These are phyloP conservation scores for Sclerotinia sclerotiorum DNA, from an alignment of 2,329 filamentous ascomycete species.

Conservation along the genomic window DNA sequence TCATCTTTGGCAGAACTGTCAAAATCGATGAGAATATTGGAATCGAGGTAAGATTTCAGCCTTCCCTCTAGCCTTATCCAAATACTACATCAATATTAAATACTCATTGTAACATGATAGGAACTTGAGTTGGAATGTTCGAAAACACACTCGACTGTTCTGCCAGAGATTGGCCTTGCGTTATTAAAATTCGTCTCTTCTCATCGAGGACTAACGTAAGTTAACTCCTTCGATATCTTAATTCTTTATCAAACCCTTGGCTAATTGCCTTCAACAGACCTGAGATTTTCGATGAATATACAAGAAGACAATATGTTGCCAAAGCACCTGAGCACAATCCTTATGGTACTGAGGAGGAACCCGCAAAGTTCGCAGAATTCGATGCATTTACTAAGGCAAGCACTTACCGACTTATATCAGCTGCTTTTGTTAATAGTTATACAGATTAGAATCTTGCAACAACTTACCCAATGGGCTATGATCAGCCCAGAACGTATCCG, in stretches of 20 bases:
- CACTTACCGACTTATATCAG: slow-evolving; percentile 44
- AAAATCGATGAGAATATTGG: slow-evolving; percentile 88
- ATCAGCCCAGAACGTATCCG: slow-evolving; percentile 83
- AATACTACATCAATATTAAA: neutral
- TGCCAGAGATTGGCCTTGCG: slow-evolving; percentile 80
- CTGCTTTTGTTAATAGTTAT: slow-evolving; percentile 37
- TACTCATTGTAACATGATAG: slow-evolving; percentile 49
- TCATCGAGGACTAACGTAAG: slow-evolving; percentile 87
- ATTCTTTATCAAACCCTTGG: slow-evolving; percentile 1
- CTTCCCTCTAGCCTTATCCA: slow-evolving; percentile 15
- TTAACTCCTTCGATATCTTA: slow-evolving; percentile 32
- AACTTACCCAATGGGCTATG: slow-evolving; percentile 86
- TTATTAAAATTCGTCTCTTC: slow-evolving; percentile 92
- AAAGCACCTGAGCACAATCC: slow-evolving; percentile 80
- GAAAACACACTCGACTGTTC: slow-evolving; percentile 70
- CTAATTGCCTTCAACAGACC: slow-evolving; percentile 53
- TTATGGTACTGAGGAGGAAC: slow-evolving; percentile 74
- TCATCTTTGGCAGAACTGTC: slow-evolving; percentile 82
- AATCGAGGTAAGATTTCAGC: slow-evolving; percentile 68
- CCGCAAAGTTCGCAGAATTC: slow-evolving; percentile 75
- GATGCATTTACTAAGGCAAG: slow-evolving; percentile 76
- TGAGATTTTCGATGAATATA: slow-evolving; percentile 91
- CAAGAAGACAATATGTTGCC: slow-evolving; percentile 81
- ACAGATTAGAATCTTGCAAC: slow-evolving; percentile 75
- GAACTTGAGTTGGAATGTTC: slow-evolving; percentile 87